Evolutionary conservation across 2,329 filamentous ascomycete genomes (phyloP).

Genomic region (Alternaria rosae): DNA sequence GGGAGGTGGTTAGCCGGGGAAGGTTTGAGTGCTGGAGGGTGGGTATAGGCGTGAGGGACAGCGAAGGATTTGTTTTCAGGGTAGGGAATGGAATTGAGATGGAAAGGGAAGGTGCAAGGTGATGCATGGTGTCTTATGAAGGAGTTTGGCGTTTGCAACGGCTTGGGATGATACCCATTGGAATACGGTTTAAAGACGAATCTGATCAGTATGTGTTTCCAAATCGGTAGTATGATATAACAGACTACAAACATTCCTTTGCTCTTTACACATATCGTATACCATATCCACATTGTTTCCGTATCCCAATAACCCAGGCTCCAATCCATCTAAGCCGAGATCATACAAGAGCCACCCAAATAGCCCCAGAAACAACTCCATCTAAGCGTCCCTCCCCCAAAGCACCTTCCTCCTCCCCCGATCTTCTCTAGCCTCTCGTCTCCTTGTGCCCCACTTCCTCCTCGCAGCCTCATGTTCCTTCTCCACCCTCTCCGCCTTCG

Average conservation of each 20-base stretch:
- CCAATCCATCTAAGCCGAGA: background rate
- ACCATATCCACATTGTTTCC: background rate
- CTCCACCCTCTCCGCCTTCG: slow-evolving; percentile 52
- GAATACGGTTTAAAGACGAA: background rate
- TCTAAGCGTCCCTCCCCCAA: slow-evolving; percentile 66
- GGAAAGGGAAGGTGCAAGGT: slow-evolving; percentile 9
- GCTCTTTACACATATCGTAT: background rate
- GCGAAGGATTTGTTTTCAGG: slow-evolving; percentile 39
- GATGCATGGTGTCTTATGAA: background rate
- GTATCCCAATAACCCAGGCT: background rate
- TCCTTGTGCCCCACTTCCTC: slow-evolving; percentile 66
- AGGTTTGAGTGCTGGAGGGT: slow-evolving; percentile 47
- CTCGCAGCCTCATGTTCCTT: slow-evolving; percentile 63
- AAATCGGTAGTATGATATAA: background rate
- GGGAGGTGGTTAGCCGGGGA: slow-evolving; percentile 47
- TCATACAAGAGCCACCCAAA: background rate
- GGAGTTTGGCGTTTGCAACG: background rate
- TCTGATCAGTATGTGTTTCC: background rate
- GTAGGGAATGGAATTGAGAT: slow-evolving; percentile 27
- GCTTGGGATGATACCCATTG: background rate
- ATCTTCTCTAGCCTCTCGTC: slow-evolving; percentile 68
- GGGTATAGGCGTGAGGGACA: slow-evolving; percentile 17
- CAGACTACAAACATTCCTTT: background rate
- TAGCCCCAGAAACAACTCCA: background rate
- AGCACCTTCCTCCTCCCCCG: slow-evolving; percentile 64